These are phyloP conservation scores for Chytriomyces confervae DNA, from an alignment of 192 early-diverging fungal genomes.

Conservation along the genomic window DNA sequence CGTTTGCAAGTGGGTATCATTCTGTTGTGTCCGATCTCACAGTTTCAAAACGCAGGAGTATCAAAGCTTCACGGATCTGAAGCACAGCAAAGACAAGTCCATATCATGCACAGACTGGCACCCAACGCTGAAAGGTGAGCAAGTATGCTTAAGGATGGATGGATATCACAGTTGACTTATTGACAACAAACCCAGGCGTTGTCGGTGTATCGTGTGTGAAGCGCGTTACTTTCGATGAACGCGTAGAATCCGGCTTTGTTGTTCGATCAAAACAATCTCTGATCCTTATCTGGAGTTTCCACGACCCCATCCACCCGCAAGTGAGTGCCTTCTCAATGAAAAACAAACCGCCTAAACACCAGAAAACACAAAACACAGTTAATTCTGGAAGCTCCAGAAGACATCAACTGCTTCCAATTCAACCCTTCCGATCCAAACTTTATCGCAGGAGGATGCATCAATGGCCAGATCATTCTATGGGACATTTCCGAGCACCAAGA, in stretches of 20 bases:
- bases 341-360: neutral
- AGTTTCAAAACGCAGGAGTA: constrained; percentile 53
- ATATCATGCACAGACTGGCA: constrained; percentile 70
- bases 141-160: constrained; percentile 18
- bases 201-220: constrained; percentile 64
- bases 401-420: constrained; percentile 61
- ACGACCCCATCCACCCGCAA: constrained; percentile 70
- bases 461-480: constrained; percentile 68
- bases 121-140: constrained; percentile 48
- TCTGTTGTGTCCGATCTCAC: neutral
- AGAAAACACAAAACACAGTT: constrained; percentile 34
- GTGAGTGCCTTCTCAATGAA: constrained; percentile 14
- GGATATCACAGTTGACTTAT: neutral
- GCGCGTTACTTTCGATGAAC: constrained; percentile 59
- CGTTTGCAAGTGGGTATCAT: neutral
- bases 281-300: constrained; percentile 70
- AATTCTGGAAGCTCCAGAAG: constrained; percentile 68
- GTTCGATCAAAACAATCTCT: constrained; percentile 50
- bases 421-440: constrained; percentile 63
- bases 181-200: constrained; percentile 38
- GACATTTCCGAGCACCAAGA: constrained; percentile 66
- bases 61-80: constrained; percentile 69
- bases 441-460: constrained; percentile 63
- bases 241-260: constrained; percentile 50
- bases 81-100: constrained; percentile 66